Conservation (phyloP, 225 moss, liverwort and hornwort genomes). For the Anthoceros angustus region DNA sequence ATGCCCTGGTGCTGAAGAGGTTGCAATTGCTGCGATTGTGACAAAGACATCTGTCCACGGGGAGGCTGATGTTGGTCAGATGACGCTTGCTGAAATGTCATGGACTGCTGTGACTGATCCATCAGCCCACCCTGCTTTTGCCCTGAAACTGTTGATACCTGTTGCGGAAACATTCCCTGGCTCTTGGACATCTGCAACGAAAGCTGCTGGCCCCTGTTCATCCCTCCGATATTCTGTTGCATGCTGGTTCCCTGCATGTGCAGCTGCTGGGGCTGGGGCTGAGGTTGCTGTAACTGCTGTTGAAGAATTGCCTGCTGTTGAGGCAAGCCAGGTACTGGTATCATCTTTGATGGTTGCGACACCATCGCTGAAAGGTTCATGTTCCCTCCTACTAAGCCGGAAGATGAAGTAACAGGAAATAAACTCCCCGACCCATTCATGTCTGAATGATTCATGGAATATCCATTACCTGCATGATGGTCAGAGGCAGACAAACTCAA, state of each 20-base stretch:
- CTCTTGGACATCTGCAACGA: constrained; percentile 43
- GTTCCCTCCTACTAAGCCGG: constrained; percentile 34
- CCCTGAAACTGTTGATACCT: constrained; percentile 32
- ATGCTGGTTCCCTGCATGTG: constrained; percentile 20
- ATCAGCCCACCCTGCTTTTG: constrained; percentile 30
- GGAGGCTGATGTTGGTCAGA: background rate
- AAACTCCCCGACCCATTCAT: constrained; percentile 61
- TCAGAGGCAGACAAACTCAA: background rate
- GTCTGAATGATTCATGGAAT: constrained; percentile 97
- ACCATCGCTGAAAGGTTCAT: constrained; percentile 34
- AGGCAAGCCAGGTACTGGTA: constrained; percentile 87
- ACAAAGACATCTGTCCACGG: background rate
- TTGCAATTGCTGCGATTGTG: constrained; percentile 15
- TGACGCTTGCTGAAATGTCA: constrained; percentile 8
- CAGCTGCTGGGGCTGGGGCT: constrained; percentile 25
- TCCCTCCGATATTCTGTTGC: constrained; percentile 25
- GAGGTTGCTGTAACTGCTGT: constrained; percentile 42
- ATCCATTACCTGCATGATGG: constrained; percentile 44
- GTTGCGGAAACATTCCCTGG: constrained; percentile 52
- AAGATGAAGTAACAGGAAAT: constrained; percentile 33
- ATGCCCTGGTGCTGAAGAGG: constrained; percentile 26
- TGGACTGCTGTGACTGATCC: constrained; percentile 12
- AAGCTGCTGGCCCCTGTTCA: constrained; percentile 30
- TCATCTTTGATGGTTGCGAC: constrained; percentile 71
- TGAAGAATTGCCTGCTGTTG: constrained; percentile 36